Evolutionary conservation across 805 yeast genomes (phyloP), one percentile per base, ranked within the genome.

Genomic region (Cyberlindnera suaveolens): DNA sequence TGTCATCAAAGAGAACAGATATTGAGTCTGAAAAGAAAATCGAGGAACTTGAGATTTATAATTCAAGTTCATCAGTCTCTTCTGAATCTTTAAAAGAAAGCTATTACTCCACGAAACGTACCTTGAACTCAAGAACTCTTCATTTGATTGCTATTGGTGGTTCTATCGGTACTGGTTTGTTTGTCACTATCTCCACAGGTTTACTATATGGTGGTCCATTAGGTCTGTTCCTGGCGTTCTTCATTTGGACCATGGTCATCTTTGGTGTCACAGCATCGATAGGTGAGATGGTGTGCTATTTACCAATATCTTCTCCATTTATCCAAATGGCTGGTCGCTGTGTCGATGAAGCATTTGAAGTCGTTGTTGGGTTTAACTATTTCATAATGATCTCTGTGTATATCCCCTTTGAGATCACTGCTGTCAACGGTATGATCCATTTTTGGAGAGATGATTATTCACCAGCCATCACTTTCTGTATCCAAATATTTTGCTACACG

Each of bases 401-500:
- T 26, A 71, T 79, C 11, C 84, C 87, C 14, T 74, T 76, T 51
- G 85, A 82, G 56, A 70, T 81, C 49, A 81, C 78, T 13, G 85
- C 86, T 1, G 80, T 74, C 43, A 76, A 77, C 46, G 71, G 77
- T 15, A 72, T 77, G 68, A 61, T 79, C 31, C 80, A 85, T 56
- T 86, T 68, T 54, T 86, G 96, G 96, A 69, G 85, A 49, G 79
- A 77, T 48, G 89, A 79, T 52, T 84, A 78, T 60, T 72, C 79
- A 2, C 82, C 90, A 0, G 93, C 83, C 0, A 81, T 76, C 18
- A 72, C 88, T 3, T 70, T 86, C 49, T 73, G 76, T 3, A 68
- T 85, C 3, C 88, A 82, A 59, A 71, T 82, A n/a, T 77, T 73
- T 6, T 58, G 84, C 27, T 83, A 85, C 56, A 65, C 81, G 10